A percentile compares a stretch with the other conserved stretches of the same genome.
phyloP scores from a whole-genome alignment of 1,284 basidiomycete genomes.

The Inonotus hispidus region DNA sequence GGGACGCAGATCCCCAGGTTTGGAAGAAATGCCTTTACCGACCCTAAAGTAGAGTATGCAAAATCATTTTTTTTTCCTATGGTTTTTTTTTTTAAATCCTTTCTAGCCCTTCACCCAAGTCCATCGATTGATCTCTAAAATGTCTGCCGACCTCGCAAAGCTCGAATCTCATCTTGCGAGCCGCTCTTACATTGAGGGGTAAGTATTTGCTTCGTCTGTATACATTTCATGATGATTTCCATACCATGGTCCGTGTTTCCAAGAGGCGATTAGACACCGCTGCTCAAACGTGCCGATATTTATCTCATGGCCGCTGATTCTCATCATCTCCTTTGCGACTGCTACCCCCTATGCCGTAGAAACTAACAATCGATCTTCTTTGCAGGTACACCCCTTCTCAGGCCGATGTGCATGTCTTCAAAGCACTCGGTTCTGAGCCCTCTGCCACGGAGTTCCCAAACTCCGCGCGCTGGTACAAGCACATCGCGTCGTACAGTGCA shows the following conservation, averaged over 20 bases:
- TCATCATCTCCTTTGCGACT: slow-evolving; percentile 22
- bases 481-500: slow-evolving; percentile 82
- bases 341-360: slow-evolving; percentile 18
- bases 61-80: slow-evolving; percentile 21
- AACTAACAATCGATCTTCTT: slow-evolving; percentile 16
- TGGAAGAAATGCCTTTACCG: not conserved
- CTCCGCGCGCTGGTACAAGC: slow-evolving; percentile 89
- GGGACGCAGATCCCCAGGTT: not conserved
- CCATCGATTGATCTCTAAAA: slow-evolving; percentile 31
- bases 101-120: slow-evolving; percentile 9
- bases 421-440: slow-evolving; percentile 62
- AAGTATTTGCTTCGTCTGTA: slow-evolving; percentile 36
- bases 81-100: slow-evolving; percentile 24
- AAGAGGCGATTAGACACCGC: slow-evolving; percentile 98
- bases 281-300: slow-evolving; percentile 75
- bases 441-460: slow-evolving; percentile 69
- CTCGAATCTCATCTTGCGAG: slow-evolving; percentile 83
- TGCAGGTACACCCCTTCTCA: slow-evolving; percentile 90
- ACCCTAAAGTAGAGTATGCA: not conserved
- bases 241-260: slow-evolving; percentile 99
- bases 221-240: slow-evolving; percentile 60
- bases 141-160: slow-evolving; percentile 71
- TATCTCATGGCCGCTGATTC: slow-evolving; percentile 78
- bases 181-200: slow-evolving; percentile 92
- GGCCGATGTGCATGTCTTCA: slow-evolving; percentile 95